These are phyloP conservation scores for Aechmea fasciata DNA, from an alignment of 176 grass and related monocot genomes.

Conservation along the genomic window DNA sequence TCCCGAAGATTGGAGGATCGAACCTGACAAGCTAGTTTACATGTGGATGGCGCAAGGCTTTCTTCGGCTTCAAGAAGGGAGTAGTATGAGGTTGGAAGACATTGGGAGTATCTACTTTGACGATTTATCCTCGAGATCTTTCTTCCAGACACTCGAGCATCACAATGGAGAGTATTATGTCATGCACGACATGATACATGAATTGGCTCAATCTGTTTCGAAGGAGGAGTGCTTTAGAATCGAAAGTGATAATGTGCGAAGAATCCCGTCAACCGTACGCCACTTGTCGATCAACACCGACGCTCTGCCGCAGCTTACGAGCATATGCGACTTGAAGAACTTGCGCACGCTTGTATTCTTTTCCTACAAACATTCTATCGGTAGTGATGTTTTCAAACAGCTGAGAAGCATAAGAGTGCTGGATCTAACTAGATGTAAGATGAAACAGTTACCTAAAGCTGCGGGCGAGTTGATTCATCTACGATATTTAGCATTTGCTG, in stretches of 20 bases:
- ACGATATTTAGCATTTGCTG: conserved; percentile 34
- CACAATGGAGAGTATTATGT: conserved; percentile 20
- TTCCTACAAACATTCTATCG: conserved; percentile 19
- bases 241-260: conserved; percentile 20
- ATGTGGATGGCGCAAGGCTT: conserved; percentile 74
- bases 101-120: conserved; percentile 26
- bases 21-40: conserved; percentile 25
- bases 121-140: conserved; percentile 48
- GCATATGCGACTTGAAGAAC: conserved; percentile 18
- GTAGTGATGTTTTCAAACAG: conserved; percentile 30
- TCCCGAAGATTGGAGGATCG: conserved; percentile 38
- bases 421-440: conserved; percentile 30
- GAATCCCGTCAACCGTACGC: conserved; percentile 26
- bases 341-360: conserved; percentile 35
- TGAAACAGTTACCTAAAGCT: conserved; percentile 28
- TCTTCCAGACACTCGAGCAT: conserved; percentile 29
- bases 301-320: conserved; percentile 3
- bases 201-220: conserved; percentile 38
- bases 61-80: conserved; percentile 1
- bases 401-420: conserved; percentile 39
- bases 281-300: conserved; percentile 31
- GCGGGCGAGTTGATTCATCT: conserved; percentile 30
- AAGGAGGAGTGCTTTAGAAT: conserved; percentile 41
- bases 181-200: conserved; percentile 56
- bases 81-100: conserved; percentile 24